Percentiles rank a stretch among this genome's conserved stretches.
Evolutionary conservation across 805 yeast species (phyloP).

Genomic region (Kazachstania taianensis): DNA sequence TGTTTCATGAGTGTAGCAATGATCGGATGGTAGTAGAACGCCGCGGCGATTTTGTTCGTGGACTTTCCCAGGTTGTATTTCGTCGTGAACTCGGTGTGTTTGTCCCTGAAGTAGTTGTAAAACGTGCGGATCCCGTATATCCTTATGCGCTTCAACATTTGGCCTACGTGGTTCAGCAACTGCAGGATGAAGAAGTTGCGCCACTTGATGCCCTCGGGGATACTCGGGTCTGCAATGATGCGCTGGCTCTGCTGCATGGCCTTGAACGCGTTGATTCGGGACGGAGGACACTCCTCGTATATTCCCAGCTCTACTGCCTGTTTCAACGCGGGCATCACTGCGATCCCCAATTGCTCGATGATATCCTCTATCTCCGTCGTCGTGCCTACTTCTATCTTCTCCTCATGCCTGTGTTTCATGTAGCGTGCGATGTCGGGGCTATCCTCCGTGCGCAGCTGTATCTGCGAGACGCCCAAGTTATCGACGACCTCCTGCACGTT

Average conservation of each 20-base stretch:
- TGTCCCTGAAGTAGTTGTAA: conserved; percentile 52
- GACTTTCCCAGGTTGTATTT: conserved; percentile 53
- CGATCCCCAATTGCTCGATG: conserved; percentile 46
- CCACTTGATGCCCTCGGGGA: conserved; percentile 70
- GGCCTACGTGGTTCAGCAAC: conserved; percentile 62
- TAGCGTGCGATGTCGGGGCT: conserved; percentile 72
- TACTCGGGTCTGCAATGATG: conserved; percentile 39
- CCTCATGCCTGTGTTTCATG: conserved; percentile 58
- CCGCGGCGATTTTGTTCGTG: conserved; percentile 50
- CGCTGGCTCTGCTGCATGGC: conserved; percentile 61
- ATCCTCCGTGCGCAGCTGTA: conserved; percentile 80
- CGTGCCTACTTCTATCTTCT: conserved; percentile 45
- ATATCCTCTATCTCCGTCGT: conserved; percentile 47
- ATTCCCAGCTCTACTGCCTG: conserved; percentile 55
- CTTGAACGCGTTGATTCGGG: conserved; percentile 55
- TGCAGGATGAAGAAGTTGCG: conserved; percentile 46
- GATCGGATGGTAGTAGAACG: conserved; percentile 45
- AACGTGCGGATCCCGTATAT: conserved; percentile 80
- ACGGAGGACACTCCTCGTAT: conserved; percentile 57
- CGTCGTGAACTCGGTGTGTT: conserved; percentile 46
- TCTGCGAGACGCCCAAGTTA: conserved; percentile 60
- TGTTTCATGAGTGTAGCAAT: conserved; percentile 36
- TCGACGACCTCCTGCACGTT: conserved; percentile 79
- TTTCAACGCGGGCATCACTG: conserved; percentile 55
- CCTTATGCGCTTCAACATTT: conserved; percentile 54